phyloP scores from a whole-genome alignment of 164 flowering plant genomes.

The Houttuynia cordata region DNA sequence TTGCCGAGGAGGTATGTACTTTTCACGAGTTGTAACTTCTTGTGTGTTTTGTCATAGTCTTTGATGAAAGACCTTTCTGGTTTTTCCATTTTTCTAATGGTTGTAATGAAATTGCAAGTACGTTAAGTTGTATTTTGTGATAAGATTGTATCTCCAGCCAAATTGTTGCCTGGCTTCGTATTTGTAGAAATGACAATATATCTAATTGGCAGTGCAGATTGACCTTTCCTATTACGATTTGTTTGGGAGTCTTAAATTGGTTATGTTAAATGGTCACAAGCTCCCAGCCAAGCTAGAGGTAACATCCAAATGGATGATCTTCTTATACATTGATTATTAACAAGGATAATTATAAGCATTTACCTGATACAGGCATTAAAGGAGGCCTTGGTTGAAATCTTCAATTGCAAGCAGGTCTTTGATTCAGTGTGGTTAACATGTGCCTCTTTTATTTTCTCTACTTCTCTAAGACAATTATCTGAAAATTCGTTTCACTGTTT shows the following conservation, averaged over 20 bases:
- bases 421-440: neutral
- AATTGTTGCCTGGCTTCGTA: neutral
- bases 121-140: too few relatives aligned
- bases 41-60: too few relatives aligned
- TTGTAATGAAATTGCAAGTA: too few relatives aligned
- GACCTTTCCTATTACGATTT: constrained; percentile 53
- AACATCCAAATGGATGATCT: constrained; percentile 7
- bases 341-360: neutral
- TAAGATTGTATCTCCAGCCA: neutral
- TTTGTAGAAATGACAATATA: constrained; percentile 2
- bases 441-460: neutral
- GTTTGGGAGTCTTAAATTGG: constrained; percentile 58
- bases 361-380: constrained; percentile 33
- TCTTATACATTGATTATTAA: neutral
- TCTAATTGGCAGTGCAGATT: constrained; percentile 32
- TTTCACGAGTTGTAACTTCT: neutral
- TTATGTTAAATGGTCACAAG: constrained; percentile 37
- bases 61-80: too few relatives aligned
- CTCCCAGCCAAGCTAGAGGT: constrained; percentile 55
- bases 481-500: constrained; percentile 2
- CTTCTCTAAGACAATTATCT: neutral
- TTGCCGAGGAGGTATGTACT: constrained; percentile 44
- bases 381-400: constrained; percentile 49
- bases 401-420: constrained; percentile 36
- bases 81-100: too few relatives aligned